phyloP scores from a whole-genome alignment of 208 protist genomes.

The Trypanosoma platydactyli region DNA sequence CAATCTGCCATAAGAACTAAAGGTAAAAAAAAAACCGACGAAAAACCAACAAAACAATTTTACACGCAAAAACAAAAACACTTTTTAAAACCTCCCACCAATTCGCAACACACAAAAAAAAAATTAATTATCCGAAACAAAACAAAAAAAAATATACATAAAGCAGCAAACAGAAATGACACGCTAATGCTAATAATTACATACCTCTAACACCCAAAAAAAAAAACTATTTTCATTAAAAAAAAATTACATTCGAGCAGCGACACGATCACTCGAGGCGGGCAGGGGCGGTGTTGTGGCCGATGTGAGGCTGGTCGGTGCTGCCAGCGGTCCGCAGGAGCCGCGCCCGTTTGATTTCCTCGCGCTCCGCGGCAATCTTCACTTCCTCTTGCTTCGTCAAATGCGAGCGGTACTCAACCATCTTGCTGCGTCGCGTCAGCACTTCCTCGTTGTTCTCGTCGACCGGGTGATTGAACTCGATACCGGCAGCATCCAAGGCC shows the following conservation, averaged over 20 bases:
- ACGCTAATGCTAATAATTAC: slow-evolving; percentile 6
- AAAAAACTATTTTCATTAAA: too few species aligned
- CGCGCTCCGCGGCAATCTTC: slow-evolving; percentile 74
- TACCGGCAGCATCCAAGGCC: slow-evolving; percentile 63
- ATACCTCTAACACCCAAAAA: background rate
- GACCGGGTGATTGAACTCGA: slow-evolving; percentile 70
- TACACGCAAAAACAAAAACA: background rate
- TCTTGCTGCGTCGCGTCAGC: slow-evolving; percentile 78
- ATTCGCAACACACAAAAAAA: background rate
- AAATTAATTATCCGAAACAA: background rate
- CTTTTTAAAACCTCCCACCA: background rate
- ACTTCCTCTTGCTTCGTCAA: slow-evolving; percentile 80
- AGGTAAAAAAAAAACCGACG: slow-evolving; percentile 1
- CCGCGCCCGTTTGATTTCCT: slow-evolving; percentile 71
- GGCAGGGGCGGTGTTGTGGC: slow-evolving; percentile 27
- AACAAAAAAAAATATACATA: background rate
- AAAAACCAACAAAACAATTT: slow-evolving; percentile 4
- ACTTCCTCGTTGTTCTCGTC: slow-evolving; percentile 68
- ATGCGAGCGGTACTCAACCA: slow-evolving; percentile 81
- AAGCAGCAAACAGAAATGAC: slow-evolving; percentile 22
- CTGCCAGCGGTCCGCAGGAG: slow-evolving; percentile 37
- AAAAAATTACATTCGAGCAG: slow-evolving; percentile 12
- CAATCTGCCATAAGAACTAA: background rate
- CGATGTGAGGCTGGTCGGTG: slow-evolving; percentile 26
- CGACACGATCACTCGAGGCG: slow-evolving; percentile 22